These are phyloP conservation scores for Malassezia japonica DNA, from an alignment of 1,284 basidiomycete species.

Conservation along the genomic window DNA sequence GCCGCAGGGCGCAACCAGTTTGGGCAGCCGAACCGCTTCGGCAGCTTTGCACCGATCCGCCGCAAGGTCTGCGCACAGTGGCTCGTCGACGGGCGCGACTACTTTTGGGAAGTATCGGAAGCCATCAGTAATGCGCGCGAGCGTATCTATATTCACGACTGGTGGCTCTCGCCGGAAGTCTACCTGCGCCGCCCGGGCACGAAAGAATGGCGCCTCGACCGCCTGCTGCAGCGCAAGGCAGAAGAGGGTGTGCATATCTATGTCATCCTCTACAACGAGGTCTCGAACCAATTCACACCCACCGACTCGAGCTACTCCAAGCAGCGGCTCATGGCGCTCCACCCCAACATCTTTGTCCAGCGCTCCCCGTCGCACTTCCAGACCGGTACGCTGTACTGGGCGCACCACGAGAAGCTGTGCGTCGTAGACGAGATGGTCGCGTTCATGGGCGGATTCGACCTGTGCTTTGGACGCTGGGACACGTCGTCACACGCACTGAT, in stretches of 20 bases:
- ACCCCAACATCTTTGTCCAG: slow-evolving; percentile 91
- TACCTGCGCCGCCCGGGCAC: slow-evolving; percentile 72
- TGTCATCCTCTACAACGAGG: slow-evolving; percentile 78
- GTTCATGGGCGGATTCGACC: slow-evolving; percentile 94
- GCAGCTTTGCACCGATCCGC: slow-evolving; percentile 86
- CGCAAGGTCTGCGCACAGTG: slow-evolving; percentile 90
- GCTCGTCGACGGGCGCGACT: slow-evolving; percentile 80
- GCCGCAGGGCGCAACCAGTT: slow-evolving; percentile 70
- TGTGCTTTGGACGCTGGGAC: slow-evolving; percentile 61
- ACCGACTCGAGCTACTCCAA: slow-evolving; percentile 67
- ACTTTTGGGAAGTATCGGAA: slow-evolving; percentile 65
- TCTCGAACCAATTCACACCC: slow-evolving; percentile 83
- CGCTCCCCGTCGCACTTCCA: slow-evolving; percentile 94
- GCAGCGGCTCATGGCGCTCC: slow-evolving; percentile 69
- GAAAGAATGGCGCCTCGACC: slow-evolving; percentile 79
- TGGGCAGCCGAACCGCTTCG: slow-evolving; percentile 61
- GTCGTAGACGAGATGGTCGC: slow-evolving; percentile 95
- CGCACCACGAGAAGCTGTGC: slow-evolving; percentile 90
- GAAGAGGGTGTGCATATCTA: slow-evolving; percentile 93
- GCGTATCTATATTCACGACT: slow-evolving; percentile 51
- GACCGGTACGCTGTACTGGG: slow-evolving; percentile 94
- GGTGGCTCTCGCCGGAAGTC: slow-evolving; percentile 57
- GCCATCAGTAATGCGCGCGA: slow-evolving; percentile 85
- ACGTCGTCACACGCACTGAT: slow-evolving; percentile 78
- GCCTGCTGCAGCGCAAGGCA: slow-evolving; percentile 79